A percentile compares a stretch with the other conserved stretches of the same genome.
Evolutionary conservation across 169 alveolate species (phyloP).

Genomic region (Ichthyophthirius multifiliis): DNA sequence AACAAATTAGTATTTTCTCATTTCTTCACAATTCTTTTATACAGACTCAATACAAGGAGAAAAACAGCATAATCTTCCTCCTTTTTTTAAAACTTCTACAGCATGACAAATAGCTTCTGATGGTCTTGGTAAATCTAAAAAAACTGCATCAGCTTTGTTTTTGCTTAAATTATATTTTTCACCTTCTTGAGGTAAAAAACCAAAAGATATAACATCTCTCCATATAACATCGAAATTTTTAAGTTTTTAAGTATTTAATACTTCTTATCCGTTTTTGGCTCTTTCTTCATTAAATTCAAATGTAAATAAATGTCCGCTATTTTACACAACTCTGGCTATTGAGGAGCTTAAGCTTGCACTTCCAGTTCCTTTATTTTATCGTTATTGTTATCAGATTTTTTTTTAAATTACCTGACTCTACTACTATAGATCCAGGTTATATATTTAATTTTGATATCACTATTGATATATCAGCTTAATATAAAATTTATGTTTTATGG

Average conservation of each 20-base stretch:
- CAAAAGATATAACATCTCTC: constrained; percentile 74
- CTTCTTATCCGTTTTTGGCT: constrained; percentile 57
- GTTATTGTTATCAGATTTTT: too few species aligned
- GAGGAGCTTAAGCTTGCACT: constrained; percentile 72
- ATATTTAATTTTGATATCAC: constrained; percentile 67
- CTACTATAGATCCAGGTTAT: constrained; percentile 63
- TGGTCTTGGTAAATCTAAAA: constrained; percentile 82
- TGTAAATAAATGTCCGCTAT: constrained; percentile 77
- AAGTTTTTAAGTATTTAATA: constrained; percentile 18
- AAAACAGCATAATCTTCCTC: constrained; percentile 76
- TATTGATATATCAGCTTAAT: constrained; percentile 74
- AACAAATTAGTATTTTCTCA: constrained; percentile 61
- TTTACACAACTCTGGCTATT: constrained; percentile 55
- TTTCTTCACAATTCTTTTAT: constrained; percentile 53
- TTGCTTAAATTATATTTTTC: constrained; percentile 41
- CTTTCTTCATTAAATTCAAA: constrained; percentile 78
- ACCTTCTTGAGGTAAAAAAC: constrained; percentile 62
- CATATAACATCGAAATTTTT: constrained; percentile 50
- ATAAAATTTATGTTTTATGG: constrained; percentile 78
- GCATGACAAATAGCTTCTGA: constrained; percentile 72
- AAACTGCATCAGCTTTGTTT: constrained; percentile 67
- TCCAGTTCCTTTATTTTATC: constrained; percentile 76
- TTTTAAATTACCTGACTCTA: constrained; percentile 54
- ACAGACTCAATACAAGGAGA: constrained; percentile 86
- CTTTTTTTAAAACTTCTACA: constrained; percentile 52